These are phyloP conservation scores for Dothideomycetes sp. DNA, from an alignment of 2,329 filamentous ascomycete genomes.

Conservation along the genomic window DNA sequence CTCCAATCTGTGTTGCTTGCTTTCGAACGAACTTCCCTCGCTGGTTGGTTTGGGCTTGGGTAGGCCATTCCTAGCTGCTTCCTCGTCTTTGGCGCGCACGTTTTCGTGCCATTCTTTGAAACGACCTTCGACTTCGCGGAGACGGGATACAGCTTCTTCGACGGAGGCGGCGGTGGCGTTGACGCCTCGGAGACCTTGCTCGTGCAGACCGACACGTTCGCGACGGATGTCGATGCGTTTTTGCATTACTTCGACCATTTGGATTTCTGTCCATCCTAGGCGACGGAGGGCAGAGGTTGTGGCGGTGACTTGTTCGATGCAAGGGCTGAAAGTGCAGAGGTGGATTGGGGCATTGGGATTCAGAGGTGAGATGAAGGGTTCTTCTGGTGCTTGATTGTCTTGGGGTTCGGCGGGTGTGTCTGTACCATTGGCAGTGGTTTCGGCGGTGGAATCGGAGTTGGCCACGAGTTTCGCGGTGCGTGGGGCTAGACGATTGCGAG, in stretches of 20 bases:
- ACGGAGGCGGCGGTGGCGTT: constrained; percentile 64
- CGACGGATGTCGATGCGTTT: constrained; percentile 71
- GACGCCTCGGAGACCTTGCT: constrained; percentile 58
- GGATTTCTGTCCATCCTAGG: constrained; percentile 81
- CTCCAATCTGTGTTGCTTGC: constrained; percentile 22
- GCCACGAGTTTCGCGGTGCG: constrained; percentile 10
- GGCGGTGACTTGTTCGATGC: constrained; percentile 87
- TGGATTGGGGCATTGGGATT: constrained; percentile 63
- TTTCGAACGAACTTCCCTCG: constrained; percentile 17
- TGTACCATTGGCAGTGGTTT: neutral
- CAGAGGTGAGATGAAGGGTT: constrained; percentile 42
- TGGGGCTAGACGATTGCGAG: constrained; percentile 34
- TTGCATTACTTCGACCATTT: constrained; percentile 84
- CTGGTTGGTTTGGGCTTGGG: constrained; percentile 21
- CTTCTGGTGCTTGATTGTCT: neutral
- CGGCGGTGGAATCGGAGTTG: constrained; percentile 9
- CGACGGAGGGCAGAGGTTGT: constrained; percentile 74
- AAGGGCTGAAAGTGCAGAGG: constrained; percentile 92
- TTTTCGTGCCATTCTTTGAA: constrained; percentile 55
- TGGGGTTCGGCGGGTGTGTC: neutral
- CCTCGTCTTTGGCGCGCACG: constrained; percentile 23
- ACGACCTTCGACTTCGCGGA: constrained; percentile 64
- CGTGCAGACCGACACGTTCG: constrained; percentile 66
- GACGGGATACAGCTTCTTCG: constrained; percentile 63
- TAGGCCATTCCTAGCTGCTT: constrained; percentile 23